Percentiles rank a stretch among this genome's conserved stretches.
These are phyloP conservation scores for Pestalotiopsis sp. DNA, from an alignment of 2,329 filamentous ascomycete species.

Conservation along the genomic window DNA sequence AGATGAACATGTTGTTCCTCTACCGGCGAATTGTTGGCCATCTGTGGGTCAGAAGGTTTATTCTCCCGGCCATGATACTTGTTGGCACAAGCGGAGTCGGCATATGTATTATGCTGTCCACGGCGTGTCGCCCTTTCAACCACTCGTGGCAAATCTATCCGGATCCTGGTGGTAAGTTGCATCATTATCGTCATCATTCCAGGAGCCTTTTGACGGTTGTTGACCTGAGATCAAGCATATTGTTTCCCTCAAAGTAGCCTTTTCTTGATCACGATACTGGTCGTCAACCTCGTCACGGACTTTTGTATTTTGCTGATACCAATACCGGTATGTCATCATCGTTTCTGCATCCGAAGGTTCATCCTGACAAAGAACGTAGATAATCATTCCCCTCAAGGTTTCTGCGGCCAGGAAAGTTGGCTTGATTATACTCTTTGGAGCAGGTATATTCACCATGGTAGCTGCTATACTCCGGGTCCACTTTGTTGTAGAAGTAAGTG, in stretches of 20 bases:
- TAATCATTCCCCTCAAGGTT: not conserved
- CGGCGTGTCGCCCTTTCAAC: not conserved
- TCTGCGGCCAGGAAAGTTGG: not conserved
- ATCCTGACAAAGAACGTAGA: not conserved
- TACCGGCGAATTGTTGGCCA: not conserved
- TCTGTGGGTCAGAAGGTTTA: not conserved
- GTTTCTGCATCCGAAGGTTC: not conserved
- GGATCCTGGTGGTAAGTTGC: not conserved
- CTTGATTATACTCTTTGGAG: not conserved
- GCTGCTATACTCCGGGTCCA: not conserved
- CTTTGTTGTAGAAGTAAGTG: not conserved
- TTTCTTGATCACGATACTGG: not conserved
- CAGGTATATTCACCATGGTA: not conserved
- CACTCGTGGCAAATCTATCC: not conserved
- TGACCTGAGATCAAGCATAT: not conserved
- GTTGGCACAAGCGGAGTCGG: not conserved
- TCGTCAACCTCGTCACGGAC: not conserved
- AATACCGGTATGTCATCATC: not conserved
- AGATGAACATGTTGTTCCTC: conserved; percentile 4
- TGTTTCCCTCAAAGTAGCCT: not conserved
- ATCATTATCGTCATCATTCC: not conserved
- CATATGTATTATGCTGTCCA: not conserved
- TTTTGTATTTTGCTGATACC: not conserved
- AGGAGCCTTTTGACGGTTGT: not conserved
- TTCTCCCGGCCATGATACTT: not conserved